Evolutionary conservation across 2,329 filamentous ascomycete genomes (phyloP), one percentile per base, ranked within the genome.

Genomic region (Penicillium sp.): DNA sequence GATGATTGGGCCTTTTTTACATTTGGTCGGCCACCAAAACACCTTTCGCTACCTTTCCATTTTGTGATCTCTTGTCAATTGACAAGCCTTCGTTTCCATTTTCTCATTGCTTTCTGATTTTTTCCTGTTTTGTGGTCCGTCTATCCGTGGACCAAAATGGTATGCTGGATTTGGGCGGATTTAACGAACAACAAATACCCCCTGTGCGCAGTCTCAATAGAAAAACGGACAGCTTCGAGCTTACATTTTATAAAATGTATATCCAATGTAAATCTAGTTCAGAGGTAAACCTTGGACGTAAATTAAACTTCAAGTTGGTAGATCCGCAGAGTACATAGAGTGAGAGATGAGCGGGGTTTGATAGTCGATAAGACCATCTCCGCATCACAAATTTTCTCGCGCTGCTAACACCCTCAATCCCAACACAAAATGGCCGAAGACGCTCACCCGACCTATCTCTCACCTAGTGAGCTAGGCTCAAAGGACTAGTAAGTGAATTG

Each of bases 401-500:
- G 37, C 55, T 25, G 18, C 48, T n/a, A 57, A 37, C 45, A 26
- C 23, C 49, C 37, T 45, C 54, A 57, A 44, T 20, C n/a, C 45
- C 49, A 35, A 51, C 44, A 54, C 44, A 55, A 35, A 48, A 67
- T 68, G 62, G 56, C 64, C 37, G 64, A 67, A 31, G 61, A 69
- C 4, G 61, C 47, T 18, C 81, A 78, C 56, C 87, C 87, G n/a
- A 75, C 75, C 1, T 84, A 89, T 65, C 86, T 96, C 25, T 83
- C 89, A 62, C 90, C 92, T 18, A 96, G 83, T 80, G 70, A 84
- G 72, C 84, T 97, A 27, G 93, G 93, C 49, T 96, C 91, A 27
- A 96, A 91, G 75, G 87, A 93, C 80, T 95, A 96, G 91, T 95
- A 79, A 66, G 85, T 81, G 18, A 22, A 20, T 40, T 40, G n/a